A percentile compares a stretch with the other conserved stretches of the same genome.
phyloP scores from a whole-genome alignment of 441 rosid species.

The Pelargonium myrrhifolium region DNA sequence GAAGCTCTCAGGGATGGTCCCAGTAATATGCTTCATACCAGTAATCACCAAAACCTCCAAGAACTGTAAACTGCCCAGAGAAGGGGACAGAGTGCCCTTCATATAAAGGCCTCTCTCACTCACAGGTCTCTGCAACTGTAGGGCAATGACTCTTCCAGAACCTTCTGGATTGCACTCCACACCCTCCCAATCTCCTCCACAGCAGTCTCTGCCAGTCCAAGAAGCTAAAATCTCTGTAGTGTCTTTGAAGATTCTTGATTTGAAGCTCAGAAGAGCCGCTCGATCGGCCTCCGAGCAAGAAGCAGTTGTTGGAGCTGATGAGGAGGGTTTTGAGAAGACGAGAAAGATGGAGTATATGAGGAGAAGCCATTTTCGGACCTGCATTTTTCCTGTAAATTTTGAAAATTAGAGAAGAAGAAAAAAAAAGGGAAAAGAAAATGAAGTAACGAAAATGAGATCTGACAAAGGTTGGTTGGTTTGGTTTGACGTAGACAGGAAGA shows the following conservation, averaged over 20 bases:
- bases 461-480: conserved; percentile 29
- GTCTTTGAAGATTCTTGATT: conserved; percentile 59
- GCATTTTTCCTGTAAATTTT: conserved; percentile 65
- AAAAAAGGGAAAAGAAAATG: conserved; percentile 4
- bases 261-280: conserved; percentile 65
- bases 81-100: conserved; percentile 73
- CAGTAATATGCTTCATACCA: conserved; percentile 71
- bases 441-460: conserved; percentile 23
- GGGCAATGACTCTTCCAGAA: conserved; percentile 57
- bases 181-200: conserved; percentile 89
- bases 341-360: conserved; percentile 28
- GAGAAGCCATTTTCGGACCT: conserved; percentile 39
- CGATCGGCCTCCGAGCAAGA: conserved; percentile 60
- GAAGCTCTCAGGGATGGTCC: conserved; percentile 63
- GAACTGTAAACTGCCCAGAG: conserved; percentile 51
- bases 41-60: conserved; percentile 51
- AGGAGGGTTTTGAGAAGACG: conserved; percentile 24
- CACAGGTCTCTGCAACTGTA: conserved; percentile 45
- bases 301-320: conserved; percentile 18
- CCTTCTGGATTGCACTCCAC: conserved; percentile 53
- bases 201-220: conserved; percentile 72
- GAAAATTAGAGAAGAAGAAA: no score
- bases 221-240: conserved; percentile 61
- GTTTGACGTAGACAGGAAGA: conserved; percentile 74
- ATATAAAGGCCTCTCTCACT: conserved; percentile 49